Conservation (phyloP, 768 basidiomycete species). For the Tulasnella sp. region DNA sequence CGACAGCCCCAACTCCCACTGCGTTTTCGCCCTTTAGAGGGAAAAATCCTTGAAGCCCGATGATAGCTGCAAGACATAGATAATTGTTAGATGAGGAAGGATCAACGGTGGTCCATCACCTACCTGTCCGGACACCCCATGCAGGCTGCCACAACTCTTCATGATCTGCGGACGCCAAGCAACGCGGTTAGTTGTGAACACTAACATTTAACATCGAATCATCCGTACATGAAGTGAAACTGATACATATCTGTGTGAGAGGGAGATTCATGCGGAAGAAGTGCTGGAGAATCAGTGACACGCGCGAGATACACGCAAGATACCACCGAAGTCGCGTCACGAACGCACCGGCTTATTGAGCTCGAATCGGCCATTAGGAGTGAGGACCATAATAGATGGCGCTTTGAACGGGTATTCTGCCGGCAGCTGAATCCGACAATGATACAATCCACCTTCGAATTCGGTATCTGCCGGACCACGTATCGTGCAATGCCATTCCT, state of each 20-base stretch:
- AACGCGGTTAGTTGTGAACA: not conserved
- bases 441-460: conserved; percentile 92
- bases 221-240: conserved; percentile 70
- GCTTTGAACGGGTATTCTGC: conserved; percentile 95
- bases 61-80: conserved; percentile 45
- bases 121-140: conserved; percentile 94
- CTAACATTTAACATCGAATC: not conserved
- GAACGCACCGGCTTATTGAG: conserved; percentile 77
- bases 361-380: conserved; percentile 95
- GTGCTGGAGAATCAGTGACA: not conserved
- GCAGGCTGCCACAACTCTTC: conserved; percentile 97
- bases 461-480: conserved; percentile 81
- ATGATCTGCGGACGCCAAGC: conserved; percentile 48
- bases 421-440: conserved; percentile 81
- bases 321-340: not conserved
- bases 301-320: too few species aligned
- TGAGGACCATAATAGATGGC: conserved; percentile 91
- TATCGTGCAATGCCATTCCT: conserved; percentile 97
- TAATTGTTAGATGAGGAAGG: not conserved
- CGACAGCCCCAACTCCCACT: conserved; percentile 77
- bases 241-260: conserved; percentile 68
- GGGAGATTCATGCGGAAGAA: not conserved
- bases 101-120: conserved; percentile 19
- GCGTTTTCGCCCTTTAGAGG: conserved; percentile 81
- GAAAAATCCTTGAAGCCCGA: conserved; percentile 83